Evolutionary conservation across 106 monocot genomes (phyloP), one percentile per base, ranked within the genome.

Genomic region (Acanthochlamys bracteata): DNA sequence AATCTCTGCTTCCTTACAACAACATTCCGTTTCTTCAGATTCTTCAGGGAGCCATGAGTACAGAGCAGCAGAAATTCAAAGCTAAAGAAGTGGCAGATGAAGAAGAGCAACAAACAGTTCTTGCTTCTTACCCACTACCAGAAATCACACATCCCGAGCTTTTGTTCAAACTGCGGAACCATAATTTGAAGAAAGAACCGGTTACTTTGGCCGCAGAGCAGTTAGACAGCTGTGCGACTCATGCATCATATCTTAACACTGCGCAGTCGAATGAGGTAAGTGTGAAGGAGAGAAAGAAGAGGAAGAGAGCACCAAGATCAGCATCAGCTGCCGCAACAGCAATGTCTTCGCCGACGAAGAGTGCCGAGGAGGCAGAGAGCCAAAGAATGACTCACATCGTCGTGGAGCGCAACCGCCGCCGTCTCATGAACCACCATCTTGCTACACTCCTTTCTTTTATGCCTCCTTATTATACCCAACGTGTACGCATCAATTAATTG

Each of bases 381-480:
- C 91, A 98, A 77, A 62, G 96, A 45, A 83, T 88, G 82, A 83
- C 84, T 10, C 96, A 98, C 75, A 98, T 98, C 59, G 80, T 79
- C 11, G 91, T 98, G 19, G 96, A 98, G 72, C 79, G 96, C n/a
- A 98, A 98, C 75, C 84, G 96, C 13, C 82, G 96, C 7, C 74
- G 75, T 8, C 80, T 91, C 49, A 98, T 98, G 91, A 98, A 98
- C 68, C 84, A 85, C 45, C 88, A 91, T 55, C 84, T 98, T 55
- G 55, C 51, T 61, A 26, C 78, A 7, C 91, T 98, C 40, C 84
- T 85, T 24, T 64, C 88, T 22, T 80, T 98, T 63, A 85, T 98
- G 80, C 96, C 96, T 10, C 25, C 82, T 16, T 81, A 75, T 69
- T 88, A 74, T 42, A 72, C 88, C 53, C 91, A 71, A 39, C 72